Conservation (phyloP, 352 stramenopile species). For the Globisporangium splendens region DNA sequence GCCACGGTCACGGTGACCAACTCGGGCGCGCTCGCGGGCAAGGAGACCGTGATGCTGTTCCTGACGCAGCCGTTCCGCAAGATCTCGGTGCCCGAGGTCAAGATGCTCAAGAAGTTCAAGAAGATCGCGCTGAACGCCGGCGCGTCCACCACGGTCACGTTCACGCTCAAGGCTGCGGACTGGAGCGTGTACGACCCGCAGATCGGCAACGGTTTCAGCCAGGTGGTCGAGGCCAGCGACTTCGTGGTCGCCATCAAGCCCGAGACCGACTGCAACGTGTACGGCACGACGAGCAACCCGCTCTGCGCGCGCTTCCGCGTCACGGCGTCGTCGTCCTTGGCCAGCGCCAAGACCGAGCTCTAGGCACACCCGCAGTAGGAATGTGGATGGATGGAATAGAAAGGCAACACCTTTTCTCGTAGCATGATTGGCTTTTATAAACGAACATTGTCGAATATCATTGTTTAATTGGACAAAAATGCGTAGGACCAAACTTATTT, state of each 20-base stretch:
- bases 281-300: conserved; percentile 20
- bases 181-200: conserved; percentile 51
- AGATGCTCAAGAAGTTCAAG: conserved; percentile 47
- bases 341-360: not conserved
- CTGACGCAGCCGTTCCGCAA: conserved; percentile 18
- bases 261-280: conserved; percentile 48
- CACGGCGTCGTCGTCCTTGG: conserved; percentile 2
- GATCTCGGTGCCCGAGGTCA: conserved; percentile 41
- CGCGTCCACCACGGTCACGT: conserved; percentile 23
- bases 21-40: conserved; percentile 17
- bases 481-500: not conserved
- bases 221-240: conserved; percentile 41
- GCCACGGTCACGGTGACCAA: conserved; percentile 25
- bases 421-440: no score
- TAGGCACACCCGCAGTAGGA: not conserved
- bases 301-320: conserved; percentile 39
- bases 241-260: conserved; percentile 57
- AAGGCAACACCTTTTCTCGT: not conserved
- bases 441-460: not conserved
- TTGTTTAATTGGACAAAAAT: conserved; percentile 1
- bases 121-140: conserved; percentile 24
- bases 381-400: not conserved
- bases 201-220: conserved; percentile 48
- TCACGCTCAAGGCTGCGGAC: conserved; percentile 31
- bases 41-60: conserved; percentile 36